Conservation (phyloP, 2,329 filamentous ascomycete genomes). For the Sporothrix curviconia region DNA sequence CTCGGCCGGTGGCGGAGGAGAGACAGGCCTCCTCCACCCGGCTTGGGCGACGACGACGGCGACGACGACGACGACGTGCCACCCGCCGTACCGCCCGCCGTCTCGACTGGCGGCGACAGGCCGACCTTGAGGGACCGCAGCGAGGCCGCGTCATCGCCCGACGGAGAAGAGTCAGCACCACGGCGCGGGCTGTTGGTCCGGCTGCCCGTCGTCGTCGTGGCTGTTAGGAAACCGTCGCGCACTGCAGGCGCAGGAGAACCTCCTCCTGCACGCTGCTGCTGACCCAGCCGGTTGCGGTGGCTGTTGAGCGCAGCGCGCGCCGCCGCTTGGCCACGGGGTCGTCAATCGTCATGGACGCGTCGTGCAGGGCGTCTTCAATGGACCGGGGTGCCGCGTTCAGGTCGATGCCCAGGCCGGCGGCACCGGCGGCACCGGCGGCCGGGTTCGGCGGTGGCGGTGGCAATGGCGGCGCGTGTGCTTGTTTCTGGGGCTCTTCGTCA, state of each 20-base stretch:
- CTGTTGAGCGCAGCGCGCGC: slow-evolving; percentile 45
- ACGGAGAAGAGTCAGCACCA: slow-evolving; percentile 22
- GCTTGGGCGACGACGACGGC: too few relatives aligned
- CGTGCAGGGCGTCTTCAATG: slow-evolving; percentile 82
- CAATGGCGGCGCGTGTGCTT: slow-evolving; percentile 27
- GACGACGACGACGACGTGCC: neutral
- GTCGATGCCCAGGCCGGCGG: slow-evolving; percentile 31
- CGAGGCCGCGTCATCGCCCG: slow-evolving; percentile 18
- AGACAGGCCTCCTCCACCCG: too few relatives aligned
- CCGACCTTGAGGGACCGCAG: slow-evolving; percentile 29
- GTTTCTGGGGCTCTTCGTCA: slow-evolving; percentile 61
- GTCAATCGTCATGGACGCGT: slow-evolving; percentile 85
- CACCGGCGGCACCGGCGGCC: slow-evolving; percentile 15
- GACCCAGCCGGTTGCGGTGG: slow-evolving; percentile 41
- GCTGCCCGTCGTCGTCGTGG: slow-evolving; percentile 16
- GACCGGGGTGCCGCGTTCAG: slow-evolving; percentile 50
- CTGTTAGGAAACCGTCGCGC: slow-evolving; percentile 12
- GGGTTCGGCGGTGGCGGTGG: slow-evolving; percentile 22
- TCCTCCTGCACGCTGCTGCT: too few relatives aligned
- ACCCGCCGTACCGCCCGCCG: neutral
- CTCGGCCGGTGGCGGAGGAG: slow-evolving; percentile 55
- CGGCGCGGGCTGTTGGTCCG: slow-evolving; percentile 21
- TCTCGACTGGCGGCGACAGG: slow-evolving; percentile 25
- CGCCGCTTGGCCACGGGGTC: slow-evolving; percentile 52
- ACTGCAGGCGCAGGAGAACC: slow-evolving; percentile 31